Evolutionary conservation across 441 rosid species (phyloP).

Genomic region (Erodium trifolium): DNA sequence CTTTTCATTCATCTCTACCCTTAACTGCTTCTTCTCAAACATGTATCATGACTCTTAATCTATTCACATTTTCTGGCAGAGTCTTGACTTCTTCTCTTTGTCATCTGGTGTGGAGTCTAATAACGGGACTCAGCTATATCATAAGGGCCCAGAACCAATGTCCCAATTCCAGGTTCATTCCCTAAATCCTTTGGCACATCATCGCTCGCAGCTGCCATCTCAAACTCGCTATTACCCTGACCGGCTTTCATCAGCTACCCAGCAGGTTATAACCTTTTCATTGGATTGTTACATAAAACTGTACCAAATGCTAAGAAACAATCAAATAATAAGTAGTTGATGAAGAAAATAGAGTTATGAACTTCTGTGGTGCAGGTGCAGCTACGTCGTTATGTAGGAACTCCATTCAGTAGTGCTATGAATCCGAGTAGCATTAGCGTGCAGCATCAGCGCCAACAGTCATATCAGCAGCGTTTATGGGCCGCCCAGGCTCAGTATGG

Average conservation of each 20-base stretch:
- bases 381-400: slow-evolving; percentile 28
- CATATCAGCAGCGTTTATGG: slow-evolving; percentile 34
- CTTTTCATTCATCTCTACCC: neutral
- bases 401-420: neutral
- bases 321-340: neutral
- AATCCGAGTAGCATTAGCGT: slow-evolving; percentile 26
- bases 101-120: slow-evolving; percentile 31
- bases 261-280: slow-evolving; percentile 44
- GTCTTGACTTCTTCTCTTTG: slow-evolving; percentile 58
- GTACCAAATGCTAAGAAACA: neutral
- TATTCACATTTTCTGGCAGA: slow-evolving; percentile 32
- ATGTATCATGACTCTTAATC: slow-evolving; percentile 13
- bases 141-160: slow-evolving; percentile 25
- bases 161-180: slow-evolving; percentile 34
- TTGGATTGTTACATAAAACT: neutral
- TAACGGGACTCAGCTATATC: slow-evolving; percentile 17
- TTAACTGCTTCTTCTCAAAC: slow-evolving; percentile 4
- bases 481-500: slow-evolving; percentile 27
- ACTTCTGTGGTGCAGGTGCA: slow-evolving; percentile 32
- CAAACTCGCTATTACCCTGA: slow-evolving; percentile 27
- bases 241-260: slow-evolving; percentile 34
- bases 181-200: slow-evolving; percentile 31
- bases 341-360: neutral
- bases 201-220: slow-evolving; percentile 30
- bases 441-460: slow-evolving; percentile 21